Conservation (phyloP, 805 yeast species). For the Teunomyces tritomae region DNA sequence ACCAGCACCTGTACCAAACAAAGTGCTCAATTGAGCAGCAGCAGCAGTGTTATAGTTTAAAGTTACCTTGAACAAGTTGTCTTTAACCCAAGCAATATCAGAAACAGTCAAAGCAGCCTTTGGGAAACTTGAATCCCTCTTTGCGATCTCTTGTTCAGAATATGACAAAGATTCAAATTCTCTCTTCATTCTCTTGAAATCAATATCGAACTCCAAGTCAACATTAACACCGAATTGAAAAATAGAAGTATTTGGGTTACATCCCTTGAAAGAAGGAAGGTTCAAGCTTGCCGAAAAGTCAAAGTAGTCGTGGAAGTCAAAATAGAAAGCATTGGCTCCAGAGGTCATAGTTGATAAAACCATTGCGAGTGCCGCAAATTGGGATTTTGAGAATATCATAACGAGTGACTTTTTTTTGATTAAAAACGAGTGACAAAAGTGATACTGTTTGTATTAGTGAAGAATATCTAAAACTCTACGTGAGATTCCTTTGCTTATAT, state of each 20-base stretch:
- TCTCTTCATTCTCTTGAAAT: constrained; percentile 10
- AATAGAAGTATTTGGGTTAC: constrained; percentile 6
- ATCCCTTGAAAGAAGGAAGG: constrained; percentile 5
- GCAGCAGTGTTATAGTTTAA: constrained; percentile 17
- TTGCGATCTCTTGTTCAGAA: constrained; percentile 1
- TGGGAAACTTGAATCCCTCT: constrained; percentile 10
- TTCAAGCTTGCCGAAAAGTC: constrained; percentile 9
- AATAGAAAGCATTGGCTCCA: constrained; percentile 5
- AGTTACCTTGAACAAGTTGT: constrained; percentile 17
- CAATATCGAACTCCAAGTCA: constrained; percentile 9
- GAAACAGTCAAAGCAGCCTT: constrained; percentile 16
- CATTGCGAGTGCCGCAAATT: constrained; percentile 12
- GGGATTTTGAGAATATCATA: constrained; percentile 13
- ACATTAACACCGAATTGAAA: constrained; percentile 12
- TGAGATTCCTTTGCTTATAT: neutral
- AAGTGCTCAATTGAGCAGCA: constrained; percentile 10
- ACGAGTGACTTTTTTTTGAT: neutral
- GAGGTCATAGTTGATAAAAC: constrained; percentile 9
- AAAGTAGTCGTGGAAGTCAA: constrained; percentile 8
- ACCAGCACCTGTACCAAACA: constrained; percentile 7
- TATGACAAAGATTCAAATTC: neutral
- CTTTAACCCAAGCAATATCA: constrained; percentile 15
- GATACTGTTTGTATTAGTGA: neutral
- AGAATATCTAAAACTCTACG: neutral
- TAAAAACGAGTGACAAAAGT: constrained; percentile 6